Conservation (phyloP, 148 eudicot species). For the Amaranthus hypochondriacus region DNA sequence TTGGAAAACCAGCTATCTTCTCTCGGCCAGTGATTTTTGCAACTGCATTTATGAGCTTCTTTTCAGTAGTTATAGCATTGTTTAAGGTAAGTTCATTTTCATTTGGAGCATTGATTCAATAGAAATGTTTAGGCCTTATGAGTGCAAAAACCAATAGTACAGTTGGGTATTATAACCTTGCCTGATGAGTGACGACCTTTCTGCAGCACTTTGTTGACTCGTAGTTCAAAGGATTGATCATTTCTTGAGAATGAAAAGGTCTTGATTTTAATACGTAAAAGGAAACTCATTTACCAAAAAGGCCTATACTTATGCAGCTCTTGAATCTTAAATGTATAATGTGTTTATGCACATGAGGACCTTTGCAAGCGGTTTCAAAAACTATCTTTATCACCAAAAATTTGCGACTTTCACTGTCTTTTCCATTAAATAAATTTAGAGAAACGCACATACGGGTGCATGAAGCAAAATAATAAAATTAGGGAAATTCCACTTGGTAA, state of each 20-base stretch:
- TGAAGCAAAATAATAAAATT: too few species aligned
- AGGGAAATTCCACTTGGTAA: too few species aligned
- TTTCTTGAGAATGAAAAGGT: neutral
- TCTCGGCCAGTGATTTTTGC: slow-evolving; percentile 87
- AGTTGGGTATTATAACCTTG: neutral
- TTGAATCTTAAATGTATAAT: too few species aligned
- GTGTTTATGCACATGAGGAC: too few species aligned
- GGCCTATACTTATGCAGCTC: too few species aligned
- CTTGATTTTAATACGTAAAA: neutral
- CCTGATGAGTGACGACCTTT: neutral
- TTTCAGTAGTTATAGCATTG: slow-evolving; percentile 93
- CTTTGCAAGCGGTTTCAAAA: too few species aligned
- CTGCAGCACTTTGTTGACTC: neutral
- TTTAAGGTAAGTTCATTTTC: slow-evolving; percentile 64
- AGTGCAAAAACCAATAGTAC: neutral
- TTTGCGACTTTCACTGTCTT: too few species aligned
- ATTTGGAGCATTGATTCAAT: neutral
- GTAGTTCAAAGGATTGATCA: neutral
- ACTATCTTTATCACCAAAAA: too few species aligned
- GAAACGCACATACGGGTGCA: too few species aligned
- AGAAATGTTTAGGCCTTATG: neutral
- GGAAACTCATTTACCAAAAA: neutral
- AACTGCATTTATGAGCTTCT: slow-evolving; percentile 98
- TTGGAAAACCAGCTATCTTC: slow-evolving; percentile 65
- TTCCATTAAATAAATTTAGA: too few species aligned